These are phyloP conservation scores for Salinomyces thailandicus DNA, from an alignment of 2,329 filamentous ascomycete genomes.

Conservation along the genomic window DNA sequence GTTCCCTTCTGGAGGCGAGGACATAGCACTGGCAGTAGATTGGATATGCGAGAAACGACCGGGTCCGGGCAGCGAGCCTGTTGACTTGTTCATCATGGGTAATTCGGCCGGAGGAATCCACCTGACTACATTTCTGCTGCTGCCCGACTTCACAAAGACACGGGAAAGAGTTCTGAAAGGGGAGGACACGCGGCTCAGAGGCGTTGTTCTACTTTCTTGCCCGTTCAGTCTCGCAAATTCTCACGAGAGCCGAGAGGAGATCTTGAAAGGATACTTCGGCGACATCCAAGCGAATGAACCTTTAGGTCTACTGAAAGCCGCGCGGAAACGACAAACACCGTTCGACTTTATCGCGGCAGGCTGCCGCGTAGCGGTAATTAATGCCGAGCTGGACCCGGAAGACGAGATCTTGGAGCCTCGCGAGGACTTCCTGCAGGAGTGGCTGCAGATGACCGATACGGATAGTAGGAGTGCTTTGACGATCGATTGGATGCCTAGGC, in stretches of 20 bases:
- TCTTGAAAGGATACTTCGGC: conserved; percentile 15
- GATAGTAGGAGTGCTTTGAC: conserved; percentile 12
- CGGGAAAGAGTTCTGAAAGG: conserved; percentile 11
- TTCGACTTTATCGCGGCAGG: conserved; percentile 13
- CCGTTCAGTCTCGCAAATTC: conserved; percentile 16
- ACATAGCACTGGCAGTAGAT: conserved; percentile 27
- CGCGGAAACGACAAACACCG: conserved; percentile 2
- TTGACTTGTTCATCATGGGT: conserved; percentile 31
- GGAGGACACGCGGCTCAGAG: conserved; percentile 10
- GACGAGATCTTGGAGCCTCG: conserved; percentile 16
- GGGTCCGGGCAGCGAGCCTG: conserved; percentile 16
- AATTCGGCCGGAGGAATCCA: conserved; percentile 35
- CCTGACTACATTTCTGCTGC: conserved; percentile 28
- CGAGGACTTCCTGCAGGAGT: conserved; percentile 17
- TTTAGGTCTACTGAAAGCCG: conserved; percentile 13
- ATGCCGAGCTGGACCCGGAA: conserved; percentile 18
- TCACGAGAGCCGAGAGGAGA: conserved; percentile 6
- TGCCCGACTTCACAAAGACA: conserved; percentile 14
- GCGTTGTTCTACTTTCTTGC: conserved; percentile 16
- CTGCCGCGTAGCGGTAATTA: conserved; percentile 11
- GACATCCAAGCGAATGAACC: conserved; percentile 12
- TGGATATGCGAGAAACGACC: conserved; percentile 24
- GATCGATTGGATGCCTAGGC: conserved; percentile 16
- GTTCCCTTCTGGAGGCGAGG: conserved; percentile 34
- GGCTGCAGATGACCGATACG: conserved; percentile 9